A percentile compares a stretch with the other conserved stretches of the same genome.
These are phyloP conservation scores for Amphicarpaea edgeworthii DNA, from an alignment of 306 rosid species.

Conservation along the genomic window DNA sequence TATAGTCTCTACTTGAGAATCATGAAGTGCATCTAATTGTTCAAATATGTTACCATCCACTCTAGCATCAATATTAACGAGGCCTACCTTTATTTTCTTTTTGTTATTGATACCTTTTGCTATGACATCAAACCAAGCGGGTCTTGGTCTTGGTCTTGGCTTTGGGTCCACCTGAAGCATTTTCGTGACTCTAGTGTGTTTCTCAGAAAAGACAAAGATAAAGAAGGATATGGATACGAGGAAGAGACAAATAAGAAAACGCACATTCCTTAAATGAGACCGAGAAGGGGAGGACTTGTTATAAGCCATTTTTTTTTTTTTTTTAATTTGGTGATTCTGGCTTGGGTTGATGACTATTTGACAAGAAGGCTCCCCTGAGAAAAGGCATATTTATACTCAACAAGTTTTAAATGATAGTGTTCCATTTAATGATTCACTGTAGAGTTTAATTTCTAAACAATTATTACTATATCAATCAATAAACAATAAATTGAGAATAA, in stretches of 20 bases:
- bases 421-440: not conserved
- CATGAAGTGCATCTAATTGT: not conserved
- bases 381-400: slow-evolving; percentile 12
- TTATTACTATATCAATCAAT: not conserved
- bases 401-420: slow-evolving; percentile 9
- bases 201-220: slow-evolving; percentile 6
- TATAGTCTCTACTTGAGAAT: slow-evolving; percentile 36
- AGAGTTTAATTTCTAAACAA: not conserved
- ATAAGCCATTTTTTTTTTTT: slow-evolving; percentile 47
- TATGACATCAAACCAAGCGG: slow-evolving; percentile 53
- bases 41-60: not conserved
- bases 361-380: not conserved
- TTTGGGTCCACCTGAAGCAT: not conserved
- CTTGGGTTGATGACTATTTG: not conserved
- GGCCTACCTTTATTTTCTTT: slow-evolving; percentile 56
- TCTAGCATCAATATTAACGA: slow-evolving; percentile 55
- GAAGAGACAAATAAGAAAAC: slow-evolving; percentile 41
- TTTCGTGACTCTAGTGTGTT: not conserved
- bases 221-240: slow-evolving; percentile 40
- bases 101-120: slow-evolving; percentile 23
- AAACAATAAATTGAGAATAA: too few species aligned
- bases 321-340: not conserved
- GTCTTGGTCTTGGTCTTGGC: not conserved
- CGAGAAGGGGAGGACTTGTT: slow-evolving; percentile 26
- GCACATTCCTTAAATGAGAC: slow-evolving; percentile 32